These are phyloP conservation scores for Microdochium trichocladiopsis DNA, from an alignment of 2,329 filamentous ascomycete genomes.

Conservation along the genomic window DNA sequence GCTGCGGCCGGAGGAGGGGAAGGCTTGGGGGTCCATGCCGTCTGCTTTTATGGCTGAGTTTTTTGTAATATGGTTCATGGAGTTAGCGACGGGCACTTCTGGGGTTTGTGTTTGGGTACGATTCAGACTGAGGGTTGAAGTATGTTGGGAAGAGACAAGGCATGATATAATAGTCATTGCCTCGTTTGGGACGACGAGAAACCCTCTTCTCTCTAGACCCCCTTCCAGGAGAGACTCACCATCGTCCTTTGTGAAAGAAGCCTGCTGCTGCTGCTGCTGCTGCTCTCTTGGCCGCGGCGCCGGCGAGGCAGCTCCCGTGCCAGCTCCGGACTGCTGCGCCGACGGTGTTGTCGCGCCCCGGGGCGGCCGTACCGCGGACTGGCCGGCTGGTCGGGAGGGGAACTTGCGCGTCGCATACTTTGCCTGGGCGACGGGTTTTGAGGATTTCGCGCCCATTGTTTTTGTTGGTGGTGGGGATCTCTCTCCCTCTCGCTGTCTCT, in stretches of 20 bases:
- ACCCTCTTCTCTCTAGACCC: too few species aligned
- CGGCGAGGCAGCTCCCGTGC: slow-evolving; percentile 1
- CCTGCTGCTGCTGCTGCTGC: too few species aligned
- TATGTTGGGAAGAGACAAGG: neutral
- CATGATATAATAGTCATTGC: too few species aligned
- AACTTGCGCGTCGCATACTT: slow-evolving; percentile 33
- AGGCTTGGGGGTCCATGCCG: slow-evolving; percentile 27
- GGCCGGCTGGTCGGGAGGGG: slow-evolving; percentile 28
- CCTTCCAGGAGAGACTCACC: too few species aligned
- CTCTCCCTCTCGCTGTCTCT: too few species aligned
- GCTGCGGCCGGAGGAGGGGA: neutral
- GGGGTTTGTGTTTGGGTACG: neutral
- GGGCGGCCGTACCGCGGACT: slow-evolving; percentile 8
- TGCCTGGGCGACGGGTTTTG: slow-evolving; percentile 28
- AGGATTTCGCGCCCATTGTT: slow-evolving; percentile 37
- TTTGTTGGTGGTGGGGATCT: too few species aligned
- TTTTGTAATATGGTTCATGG: slow-evolving; percentile 1
- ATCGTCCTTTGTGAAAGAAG: slow-evolving; percentile 21
- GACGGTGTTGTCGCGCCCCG: slow-evolving; percentile 6
- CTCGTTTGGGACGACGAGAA: neutral
- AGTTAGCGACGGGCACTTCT: neutral
- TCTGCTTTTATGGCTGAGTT: slow-evolving; percentile 31
- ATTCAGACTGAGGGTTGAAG: slow-evolving; percentile 6
- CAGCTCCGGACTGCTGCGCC: slow-evolving; percentile 2
- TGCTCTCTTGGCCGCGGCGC: neutral